Evolutionary conservation across 495 filamentous ascomycete species (phyloP).

Genomic region (Hypoxylon fragiforme): DNA sequence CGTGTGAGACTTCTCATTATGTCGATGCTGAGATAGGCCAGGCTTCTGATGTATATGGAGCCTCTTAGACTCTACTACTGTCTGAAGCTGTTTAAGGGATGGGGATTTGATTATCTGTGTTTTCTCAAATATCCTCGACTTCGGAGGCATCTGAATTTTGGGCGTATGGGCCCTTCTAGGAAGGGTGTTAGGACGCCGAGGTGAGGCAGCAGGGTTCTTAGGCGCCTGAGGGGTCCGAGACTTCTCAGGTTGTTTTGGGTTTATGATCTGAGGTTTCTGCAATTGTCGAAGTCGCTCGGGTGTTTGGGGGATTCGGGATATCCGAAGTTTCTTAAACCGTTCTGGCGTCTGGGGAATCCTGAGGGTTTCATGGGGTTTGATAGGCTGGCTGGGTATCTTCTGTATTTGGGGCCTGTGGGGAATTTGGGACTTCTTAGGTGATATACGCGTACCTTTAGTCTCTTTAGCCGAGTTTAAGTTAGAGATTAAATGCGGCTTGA

Average conservation of each 20-base stretch:
- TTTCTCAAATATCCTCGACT: conserved; percentile 1
- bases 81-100: background rate
- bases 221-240: conserved; percentile 5
- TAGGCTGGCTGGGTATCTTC: background rate
- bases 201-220: background rate
- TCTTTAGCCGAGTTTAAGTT: conserved; percentile 53
- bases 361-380: too few relatives aligned
- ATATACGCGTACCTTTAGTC: conserved; percentile 47
- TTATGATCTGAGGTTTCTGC: background rate
- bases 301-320: conserved; percentile 5
- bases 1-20: conserved; percentile 15
- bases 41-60: background rate
- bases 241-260: conserved; percentile 3
- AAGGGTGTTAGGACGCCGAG: background rate
- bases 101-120: conserved; percentile 3
- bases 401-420: conserved; percentile 2
- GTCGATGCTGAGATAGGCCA: background rate
- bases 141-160: background rate
- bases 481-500: conserved; percentile 55
- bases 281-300: conserved; percentile 8
- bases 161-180: background rate
- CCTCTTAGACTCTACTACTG: background rate
- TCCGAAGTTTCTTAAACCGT: background rate
- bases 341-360: background rate
- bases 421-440: conserved; percentile 6